Percentiles rank a stretch among this genome's conserved stretches.
phyloP scores from a whole-genome alignment of 768 basidiomycete genomes.

The Saitozyma podzolica region DNA sequence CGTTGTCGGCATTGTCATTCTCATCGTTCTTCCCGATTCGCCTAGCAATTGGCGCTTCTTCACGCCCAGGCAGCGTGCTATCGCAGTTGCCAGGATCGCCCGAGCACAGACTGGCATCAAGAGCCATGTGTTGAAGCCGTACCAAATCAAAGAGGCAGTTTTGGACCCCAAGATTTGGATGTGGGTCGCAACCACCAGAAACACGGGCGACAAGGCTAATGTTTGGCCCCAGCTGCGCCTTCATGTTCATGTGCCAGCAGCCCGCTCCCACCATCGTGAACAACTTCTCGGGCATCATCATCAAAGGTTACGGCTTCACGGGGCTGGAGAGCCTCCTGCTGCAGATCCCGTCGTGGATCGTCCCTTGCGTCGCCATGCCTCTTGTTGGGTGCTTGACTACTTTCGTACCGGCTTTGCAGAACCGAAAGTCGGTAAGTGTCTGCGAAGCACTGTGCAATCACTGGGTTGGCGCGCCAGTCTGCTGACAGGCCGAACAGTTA shows the following conservation, averaged over 20 bases:
- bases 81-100: too few species aligned
- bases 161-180: slow-evolving; percentile 30
- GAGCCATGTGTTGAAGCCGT: slow-evolving; percentile 27
- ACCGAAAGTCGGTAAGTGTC: slow-evolving; percentile 2
- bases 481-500: slow-evolving; percentile 5
- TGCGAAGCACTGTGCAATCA: too few species aligned
- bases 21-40: too few species aligned
- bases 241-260: slow-evolving; percentile 9
- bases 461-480: neutral
- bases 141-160: slow-evolving; percentile 30
- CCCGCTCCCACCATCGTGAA: slow-evolving; percentile 26
- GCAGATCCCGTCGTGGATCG: slow-evolving; percentile 25
- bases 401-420: neutral
- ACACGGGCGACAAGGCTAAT: too few species aligned
- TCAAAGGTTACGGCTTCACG: slow-evolving; percentile 31
- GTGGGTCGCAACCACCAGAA: too few species aligned
- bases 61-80: too few species aligned
- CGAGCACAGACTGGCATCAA: slow-evolving; percentile 25
- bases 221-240: neutral
- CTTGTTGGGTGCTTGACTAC: slow-evolving; percentile 4
- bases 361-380: slow-evolving; percentile 20
- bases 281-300: slow-evolving; percentile 35
- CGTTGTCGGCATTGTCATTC: too few species aligned
- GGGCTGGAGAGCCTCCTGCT: slow-evolving; percentile 34
- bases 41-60: too few species aligned